Percentiles rank a stretch among this genome's conserved stretches.
Conservation (phyloP, 768 basidiomycete species). For the Imleria badia region DNA sequence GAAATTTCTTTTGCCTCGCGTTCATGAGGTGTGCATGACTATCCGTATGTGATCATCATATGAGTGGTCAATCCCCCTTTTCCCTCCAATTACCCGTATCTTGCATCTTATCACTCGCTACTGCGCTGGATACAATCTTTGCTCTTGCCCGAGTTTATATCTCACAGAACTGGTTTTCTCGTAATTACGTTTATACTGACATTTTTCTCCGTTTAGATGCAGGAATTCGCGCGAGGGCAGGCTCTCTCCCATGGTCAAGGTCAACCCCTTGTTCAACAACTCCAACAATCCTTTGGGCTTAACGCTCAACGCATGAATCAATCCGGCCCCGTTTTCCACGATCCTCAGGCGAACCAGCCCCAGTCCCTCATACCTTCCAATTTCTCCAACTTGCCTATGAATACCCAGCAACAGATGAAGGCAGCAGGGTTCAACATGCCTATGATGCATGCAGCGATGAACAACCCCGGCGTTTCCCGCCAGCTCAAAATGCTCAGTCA, state of each 20-base stretch:
- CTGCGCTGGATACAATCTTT: background rate
- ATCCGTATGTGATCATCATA: conserved; percentile 13
- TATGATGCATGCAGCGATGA: conserved; percentile 39
- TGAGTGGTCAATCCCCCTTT: conserved; percentile 21
- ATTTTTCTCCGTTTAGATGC: conserved; percentile 38
- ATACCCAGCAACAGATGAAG: conserved; percentile 37
- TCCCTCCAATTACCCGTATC: conserved; percentile 5
- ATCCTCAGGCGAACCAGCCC: conserved; percentile 29
- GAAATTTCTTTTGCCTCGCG: conserved; percentile 14
- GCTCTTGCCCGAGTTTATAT: conserved; percentile 3
- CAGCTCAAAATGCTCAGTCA: conserved; percentile 48
- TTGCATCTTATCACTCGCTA: conserved; percentile 14
- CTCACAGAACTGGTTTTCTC: conserved; percentile 5
- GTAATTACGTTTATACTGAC: conserved; percentile 25
- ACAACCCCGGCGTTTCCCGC: conserved; percentile 28
- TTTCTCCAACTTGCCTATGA: conserved; percentile 41
- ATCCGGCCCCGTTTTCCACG: conserved; percentile 37
- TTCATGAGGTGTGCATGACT: conserved; percentile 14
- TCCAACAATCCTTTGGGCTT: conserved; percentile 45
- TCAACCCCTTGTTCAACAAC: conserved; percentile 38
- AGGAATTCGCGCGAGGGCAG: conserved; percentile 45
- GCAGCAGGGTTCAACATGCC: conserved; percentile 29
- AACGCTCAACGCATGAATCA: conserved; percentile 38
- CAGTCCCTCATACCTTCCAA: conserved; percentile 35
- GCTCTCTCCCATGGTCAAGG: conserved; percentile 40